Conservation (phyloP, 2,329 filamentous ascomycete genomes). For the Colletotrichum chlorophyti region DNA sequence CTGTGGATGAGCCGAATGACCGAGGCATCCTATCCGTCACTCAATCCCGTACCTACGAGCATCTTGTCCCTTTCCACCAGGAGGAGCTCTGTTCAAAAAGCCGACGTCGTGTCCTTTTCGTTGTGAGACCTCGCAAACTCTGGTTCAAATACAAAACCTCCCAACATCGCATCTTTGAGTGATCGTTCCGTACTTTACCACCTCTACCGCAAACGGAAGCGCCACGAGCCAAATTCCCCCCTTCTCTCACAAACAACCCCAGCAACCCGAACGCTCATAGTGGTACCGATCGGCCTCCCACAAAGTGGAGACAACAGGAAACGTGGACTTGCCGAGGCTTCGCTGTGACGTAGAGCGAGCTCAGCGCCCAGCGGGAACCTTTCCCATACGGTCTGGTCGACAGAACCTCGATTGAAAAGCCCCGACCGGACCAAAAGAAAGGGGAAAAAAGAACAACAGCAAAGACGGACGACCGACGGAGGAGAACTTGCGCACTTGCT, state of each 20-base stretch:
- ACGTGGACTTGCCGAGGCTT: conserved; percentile 20
- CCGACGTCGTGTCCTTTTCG: conserved; percentile 4
- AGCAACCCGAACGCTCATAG: too few species aligned
- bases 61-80: not conserved
- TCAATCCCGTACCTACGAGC: not conserved
- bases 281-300: too few species aligned
- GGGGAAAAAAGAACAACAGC: not conserved
- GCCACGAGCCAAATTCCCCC: not conserved
- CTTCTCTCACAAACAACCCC: not conserved
- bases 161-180: too few species aligned
- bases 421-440: not conserved
- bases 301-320: not conserved
- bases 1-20: conserved; percentile 28
- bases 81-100: conserved; percentile 11
- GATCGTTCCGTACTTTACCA: too few species aligned
- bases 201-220: not conserved
- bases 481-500: too few species aligned
- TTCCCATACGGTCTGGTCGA: not conserved
- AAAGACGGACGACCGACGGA: conserved; percentile 21
- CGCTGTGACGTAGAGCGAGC: conserved; percentile 23
- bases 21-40: too few species aligned
- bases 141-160: too few species aligned
- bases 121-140: too few species aligned
- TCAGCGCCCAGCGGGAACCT: not conserved
- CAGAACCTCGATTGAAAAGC: too few species aligned